Percentiles rank a stretch among this genome's conserved stretches.
phyloP scores from a whole-genome alignment of 1,284 basidiomycete species.

The Fomitiporia mediterranea region DNA sequence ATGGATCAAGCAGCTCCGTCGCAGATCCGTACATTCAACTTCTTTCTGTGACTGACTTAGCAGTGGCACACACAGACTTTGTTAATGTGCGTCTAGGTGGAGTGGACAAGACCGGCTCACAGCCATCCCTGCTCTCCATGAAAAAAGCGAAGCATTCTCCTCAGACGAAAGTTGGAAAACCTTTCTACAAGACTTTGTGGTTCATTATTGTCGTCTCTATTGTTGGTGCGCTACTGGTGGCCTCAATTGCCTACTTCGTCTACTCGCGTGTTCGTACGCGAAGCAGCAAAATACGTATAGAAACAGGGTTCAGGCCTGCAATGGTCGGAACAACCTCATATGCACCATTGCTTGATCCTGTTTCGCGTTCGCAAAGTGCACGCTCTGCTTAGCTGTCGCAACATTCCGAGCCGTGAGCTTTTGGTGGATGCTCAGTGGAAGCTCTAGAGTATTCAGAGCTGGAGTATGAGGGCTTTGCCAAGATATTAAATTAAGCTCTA shows the following conservation, averaged over 20 bases:
- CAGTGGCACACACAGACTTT: constrained; percentile 46
- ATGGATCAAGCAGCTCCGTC: constrained; percentile 28
- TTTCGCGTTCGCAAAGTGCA: too few relatives aligned
- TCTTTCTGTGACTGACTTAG: constrained; percentile 34
- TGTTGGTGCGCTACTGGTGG: neutral
- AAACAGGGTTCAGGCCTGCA: constrained; percentile 1
- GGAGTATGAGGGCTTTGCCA: too few relatives aligned
- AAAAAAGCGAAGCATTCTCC: constrained; percentile 1
- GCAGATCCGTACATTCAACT: constrained; percentile 56
- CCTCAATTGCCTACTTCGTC: neutral
- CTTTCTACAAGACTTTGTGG: constrained; percentile 2
- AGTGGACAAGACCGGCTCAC: constrained; percentile 36
- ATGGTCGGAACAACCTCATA: constrained; percentile 2
- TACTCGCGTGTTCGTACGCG: neutral
- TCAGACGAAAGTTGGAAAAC: neutral
- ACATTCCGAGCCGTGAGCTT: too few relatives aligned
- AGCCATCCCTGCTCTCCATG: constrained; percentile 19
- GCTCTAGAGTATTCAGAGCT: too few relatives aligned
- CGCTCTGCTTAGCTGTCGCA: too few relatives aligned
- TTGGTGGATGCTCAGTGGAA: too few relatives aligned
- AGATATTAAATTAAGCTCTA: too few relatives aligned
- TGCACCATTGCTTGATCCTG: too few relatives aligned
- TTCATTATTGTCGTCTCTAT: constrained; percentile 7
- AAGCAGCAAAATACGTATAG: constrained; percentile 2
- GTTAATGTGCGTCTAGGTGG: constrained; percentile 46